Evolutionary conservation across 73 alveolate species (phyloP), one percentile per base, ranked within the genome.

Genomic region (Paramecium biaurelia): DNA sequence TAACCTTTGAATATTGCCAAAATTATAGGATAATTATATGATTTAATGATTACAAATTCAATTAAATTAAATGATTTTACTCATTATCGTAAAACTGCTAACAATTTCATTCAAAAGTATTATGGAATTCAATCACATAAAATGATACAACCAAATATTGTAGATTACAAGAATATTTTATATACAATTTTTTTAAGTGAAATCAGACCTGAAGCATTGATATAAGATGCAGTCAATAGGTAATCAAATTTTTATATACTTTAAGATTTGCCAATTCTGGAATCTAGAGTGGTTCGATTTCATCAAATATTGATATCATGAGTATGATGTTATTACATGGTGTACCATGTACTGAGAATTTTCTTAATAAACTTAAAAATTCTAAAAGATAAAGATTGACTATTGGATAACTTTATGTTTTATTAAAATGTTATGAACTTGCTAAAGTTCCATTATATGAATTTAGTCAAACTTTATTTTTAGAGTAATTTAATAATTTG

Each of bases 251-350:
- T 5, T 18, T 2, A n/a, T 53, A 18, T 53, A 23, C 3, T 6
- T 26, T 63, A 9, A 63, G 84, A 63, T 63, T 63, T 63, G 84
- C 84, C 28, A 63, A 32, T 63, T 63, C 41, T 12, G 84, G 84
- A 30, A 63, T 63, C 43, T 63, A 63, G 26, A 30, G 28, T 63
- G 84, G 84, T 10, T 30, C 49, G 0, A 32, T 63, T 3, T 7
- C 41, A 12, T 30, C 45, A n/a, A 63, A 30, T 12, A 32, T 63
- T 24, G 84, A 63, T 63, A 30, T 63, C 3, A 63, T 63, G 84
- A 30, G 49, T 14, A 63, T 63, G 84, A 63, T 63, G 84, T 63
- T 63, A 63, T 63, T 63, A n/a, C 45, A 63, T 63, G 84, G 45
- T 30, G 45, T 63, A 2, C 84, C 84, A 30, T 63, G 84, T 26